These are phyloP conservation scores for Mycena sanguinolenta DNA, from an alignment of 768 basidiomycete species.

Conservation along the genomic window DNA sequence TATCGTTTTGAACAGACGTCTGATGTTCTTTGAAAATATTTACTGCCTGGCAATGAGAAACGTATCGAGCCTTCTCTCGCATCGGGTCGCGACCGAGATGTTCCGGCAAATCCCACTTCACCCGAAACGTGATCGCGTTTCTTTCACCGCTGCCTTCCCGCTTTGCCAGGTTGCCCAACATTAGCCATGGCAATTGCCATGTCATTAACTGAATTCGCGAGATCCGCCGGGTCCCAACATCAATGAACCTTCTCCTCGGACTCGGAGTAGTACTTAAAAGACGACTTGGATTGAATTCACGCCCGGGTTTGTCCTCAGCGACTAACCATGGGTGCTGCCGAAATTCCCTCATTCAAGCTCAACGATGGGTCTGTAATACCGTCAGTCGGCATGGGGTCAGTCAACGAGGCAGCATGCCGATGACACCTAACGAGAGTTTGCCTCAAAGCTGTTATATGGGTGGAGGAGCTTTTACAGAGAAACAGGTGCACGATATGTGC, in stretches of 20 bases:
- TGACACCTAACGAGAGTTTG: background rate
- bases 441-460: slow-evolving; percentile 24
- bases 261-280: too few species aligned
- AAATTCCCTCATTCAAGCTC: slow-evolving; percentile 41
- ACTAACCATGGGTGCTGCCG: slow-evolving; percentile 44
- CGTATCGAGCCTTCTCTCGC: too few species aligned
- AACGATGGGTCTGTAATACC: slow-evolving; percentile 49
- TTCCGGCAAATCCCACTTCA: too few species aligned
- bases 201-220: background rate
- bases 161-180: too few species aligned
- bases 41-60: too few species aligned
- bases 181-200: background rate
- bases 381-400: slow-evolving; percentile 49
- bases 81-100: too few species aligned
- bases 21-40: background rate
- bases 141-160: too few species aligned
- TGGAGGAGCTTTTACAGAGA: slow-evolving; percentile 8
- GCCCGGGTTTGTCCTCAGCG: too few species aligned
- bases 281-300: too few species aligned
- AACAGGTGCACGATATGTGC: slow-evolving; percentile 33
- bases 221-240: background rate
- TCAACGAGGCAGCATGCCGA: background rate
- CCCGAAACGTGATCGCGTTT: slow-evolving; percentile 21
- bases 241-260: too few species aligned
- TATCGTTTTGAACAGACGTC: slow-evolving; percentile 15